A percentile compares a stretch with the other conserved stretches of the same genome.
Conservation (phyloP, 108 stramenopile genomes). For the Mediolabrus comicus region DNA sequence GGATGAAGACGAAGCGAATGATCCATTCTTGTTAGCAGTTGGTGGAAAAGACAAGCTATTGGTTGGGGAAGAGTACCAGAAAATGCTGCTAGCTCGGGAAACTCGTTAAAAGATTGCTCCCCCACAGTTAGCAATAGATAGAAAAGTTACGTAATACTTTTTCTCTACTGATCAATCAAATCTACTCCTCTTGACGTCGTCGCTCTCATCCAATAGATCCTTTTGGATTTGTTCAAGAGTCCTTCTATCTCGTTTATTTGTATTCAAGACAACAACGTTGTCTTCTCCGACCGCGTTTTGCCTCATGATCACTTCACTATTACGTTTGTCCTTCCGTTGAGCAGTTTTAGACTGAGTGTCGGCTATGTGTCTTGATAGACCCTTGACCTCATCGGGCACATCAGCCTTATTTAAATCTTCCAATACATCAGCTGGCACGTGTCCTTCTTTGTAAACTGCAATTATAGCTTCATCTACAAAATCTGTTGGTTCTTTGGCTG, state of each 20-base stretch:
- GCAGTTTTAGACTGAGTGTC: constrained; percentile 50
- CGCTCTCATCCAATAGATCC: constrained; percentile 37
- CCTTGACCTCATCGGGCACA: constrained; percentile 76
- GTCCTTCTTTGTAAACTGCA: constrained; percentile 82
- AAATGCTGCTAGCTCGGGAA: constrained; percentile 56
- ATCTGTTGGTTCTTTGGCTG: constrained; percentile 76
- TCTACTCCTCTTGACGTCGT: constrained; percentile 24
- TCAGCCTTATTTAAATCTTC: constrained; percentile 82
- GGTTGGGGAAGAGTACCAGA: constrained; percentile 81
- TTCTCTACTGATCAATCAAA: constrained; percentile 27
- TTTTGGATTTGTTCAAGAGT: constrained; percentile 84
- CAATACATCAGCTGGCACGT: constrained; percentile 74
- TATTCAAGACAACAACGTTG: constrained; percentile 68
- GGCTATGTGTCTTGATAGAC: constrained; percentile 62
- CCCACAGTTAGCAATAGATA: no score
- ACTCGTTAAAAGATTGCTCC: no score
- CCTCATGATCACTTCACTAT: constrained; percentile 30
- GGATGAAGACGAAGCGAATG: constrained; percentile 59
- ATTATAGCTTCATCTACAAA: constrained; percentile 82
- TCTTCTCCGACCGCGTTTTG: constrained; percentile 30
- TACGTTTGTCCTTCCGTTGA: constrained; percentile 48
- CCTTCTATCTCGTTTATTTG: constrained; percentile 78
- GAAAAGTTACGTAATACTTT: not conserved
- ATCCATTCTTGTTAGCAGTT: constrained; percentile 79
- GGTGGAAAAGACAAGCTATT: constrained; percentile 76